phyloP scores from a whole-genome alignment of 176 grass and related monocot species.

The Eremochloa ophiuroides region DNA sequence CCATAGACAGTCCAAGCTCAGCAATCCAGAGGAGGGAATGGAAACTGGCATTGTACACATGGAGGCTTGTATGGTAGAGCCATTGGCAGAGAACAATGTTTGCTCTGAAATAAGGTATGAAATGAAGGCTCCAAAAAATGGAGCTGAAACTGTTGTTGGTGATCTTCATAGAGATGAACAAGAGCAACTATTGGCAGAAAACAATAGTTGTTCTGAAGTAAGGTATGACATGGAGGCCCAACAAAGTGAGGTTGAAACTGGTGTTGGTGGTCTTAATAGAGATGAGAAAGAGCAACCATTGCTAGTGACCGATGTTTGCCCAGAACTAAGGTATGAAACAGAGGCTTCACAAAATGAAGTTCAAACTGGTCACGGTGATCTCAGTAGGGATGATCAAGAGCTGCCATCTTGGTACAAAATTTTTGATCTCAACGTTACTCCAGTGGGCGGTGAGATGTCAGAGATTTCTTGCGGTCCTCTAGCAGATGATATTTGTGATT shows the following conservation, averaged over 20 bases:
- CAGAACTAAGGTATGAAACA: background rate
- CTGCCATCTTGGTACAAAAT: conserved; percentile 37
- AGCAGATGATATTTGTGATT: conserved; percentile 16
- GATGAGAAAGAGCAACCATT: conserved; percentile 24
- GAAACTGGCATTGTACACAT: background rate
- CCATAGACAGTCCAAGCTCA: conserved; percentile 14
- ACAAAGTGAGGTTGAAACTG: conserved; percentile 22
- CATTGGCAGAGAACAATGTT: background rate
- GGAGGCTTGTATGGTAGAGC: background rate
- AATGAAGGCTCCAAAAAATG: conserved; percentile 4
- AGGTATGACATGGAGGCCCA: conserved; percentile 8
- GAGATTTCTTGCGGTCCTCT: conserved; percentile 4
- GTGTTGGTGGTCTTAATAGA: conserved; percentile 1
- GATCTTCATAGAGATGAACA: conserved; percentile 29
- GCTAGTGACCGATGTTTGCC: background rate
- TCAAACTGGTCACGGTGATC: conserved; percentile 7
- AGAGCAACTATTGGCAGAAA: background rate
- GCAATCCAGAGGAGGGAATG: background rate
- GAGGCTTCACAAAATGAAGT: conserved; percentile 17
- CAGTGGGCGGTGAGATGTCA: conserved; percentile 20
- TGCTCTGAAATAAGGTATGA: background rate
- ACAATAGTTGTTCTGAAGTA: background rate
- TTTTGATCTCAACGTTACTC: conserved; percentile 49
- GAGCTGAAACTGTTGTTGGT: conserved; percentile 13
- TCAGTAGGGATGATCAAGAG: conserved; percentile 39